These are phyloP conservation scores for Colletotrichum cuscutae DNA, from an alignment of 2,329 filamentous ascomycete genomes.

Conservation along the genomic window DNA sequence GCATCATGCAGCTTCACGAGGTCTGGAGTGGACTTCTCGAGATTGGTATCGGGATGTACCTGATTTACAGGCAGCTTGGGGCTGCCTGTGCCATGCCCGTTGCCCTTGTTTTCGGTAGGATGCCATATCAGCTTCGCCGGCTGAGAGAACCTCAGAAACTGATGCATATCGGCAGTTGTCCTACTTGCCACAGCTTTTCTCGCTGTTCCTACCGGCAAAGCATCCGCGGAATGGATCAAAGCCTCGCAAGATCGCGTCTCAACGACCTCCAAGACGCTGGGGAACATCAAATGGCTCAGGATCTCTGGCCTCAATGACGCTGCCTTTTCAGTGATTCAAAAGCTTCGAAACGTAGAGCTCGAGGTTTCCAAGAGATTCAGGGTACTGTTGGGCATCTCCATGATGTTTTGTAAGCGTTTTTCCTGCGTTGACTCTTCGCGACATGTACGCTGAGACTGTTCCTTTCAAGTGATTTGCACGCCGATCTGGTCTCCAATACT, in stretches of 20 bases:
- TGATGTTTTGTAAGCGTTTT: constrained; percentile 32
- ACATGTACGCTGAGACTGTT: not conserved
- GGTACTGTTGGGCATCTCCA: constrained; percentile 33
- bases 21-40: constrained; percentile 40
- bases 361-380: constrained; percentile 38
- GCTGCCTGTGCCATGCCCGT: constrained; percentile 55
- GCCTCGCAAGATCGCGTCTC: constrained; percentile 60
- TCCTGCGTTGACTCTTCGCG: not conserved
- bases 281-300: constrained; percentile 62
- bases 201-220: constrained; percentile 37
- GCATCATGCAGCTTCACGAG: constrained; percentile 37
- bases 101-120: constrained; percentile 53
- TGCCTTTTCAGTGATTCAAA: constrained; percentile 41
- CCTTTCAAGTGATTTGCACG: constrained; percentile 31
- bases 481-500: constrained; percentile 38
- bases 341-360: constrained; percentile 37
- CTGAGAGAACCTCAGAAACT: not conserved
- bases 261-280: constrained; percentile 57
- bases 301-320: constrained; percentile 57
- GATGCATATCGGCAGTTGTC: constrained; percentile 39
- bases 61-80: constrained; percentile 47
- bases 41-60: constrained; percentile 41
- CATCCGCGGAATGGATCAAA: constrained; percentile 59
- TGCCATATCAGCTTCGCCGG: not conserved
- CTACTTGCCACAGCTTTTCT: constrained; percentile 45